A percentile compares a stretch with the other conserved stretches of the same genome.
These are phyloP conservation scores for Garcia nutans DNA, from an alignment of 345 rosid genomes.

Conservation along the genomic window DNA sequence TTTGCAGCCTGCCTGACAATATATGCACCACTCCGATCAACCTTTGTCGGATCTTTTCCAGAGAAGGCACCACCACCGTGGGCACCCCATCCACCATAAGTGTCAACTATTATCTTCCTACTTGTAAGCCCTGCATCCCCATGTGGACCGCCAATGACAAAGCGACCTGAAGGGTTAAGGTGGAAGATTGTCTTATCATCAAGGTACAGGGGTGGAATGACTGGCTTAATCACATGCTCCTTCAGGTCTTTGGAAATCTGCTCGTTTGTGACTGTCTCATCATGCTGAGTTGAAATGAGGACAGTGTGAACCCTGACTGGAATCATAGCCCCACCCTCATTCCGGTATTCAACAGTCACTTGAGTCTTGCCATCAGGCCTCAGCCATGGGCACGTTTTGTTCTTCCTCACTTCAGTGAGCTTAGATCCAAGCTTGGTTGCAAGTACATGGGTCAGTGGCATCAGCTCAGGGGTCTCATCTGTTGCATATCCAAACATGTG, in stretches of 20 bases:
- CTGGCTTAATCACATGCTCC: constrained; percentile 17
- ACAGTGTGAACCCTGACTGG: constrained; percentile 20
- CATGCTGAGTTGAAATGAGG: constrained; percentile 16
- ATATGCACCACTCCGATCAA: constrained; percentile 20
- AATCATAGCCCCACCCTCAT: constrained; percentile 14
- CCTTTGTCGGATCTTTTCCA: constrained; percentile 21
- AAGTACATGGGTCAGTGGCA: constrained; percentile 16
- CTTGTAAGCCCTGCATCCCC: constrained; percentile 13
- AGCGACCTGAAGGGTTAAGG: constrained; percentile 9
- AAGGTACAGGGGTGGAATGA: constrained; percentile 4
- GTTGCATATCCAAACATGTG: constrained; percentile 19
- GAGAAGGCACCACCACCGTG: constrained; percentile 19
- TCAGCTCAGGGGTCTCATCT: constrained; percentile 18
- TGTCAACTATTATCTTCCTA: constrained; percentile 13
- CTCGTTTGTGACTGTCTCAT: constrained; percentile 15
- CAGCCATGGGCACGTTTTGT: constrained; percentile 16
- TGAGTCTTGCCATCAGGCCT: constrained; percentile 24
- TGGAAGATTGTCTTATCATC: constrained; percentile 16
- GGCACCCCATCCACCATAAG: constrained; percentile 21
- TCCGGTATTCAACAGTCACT: constrained; percentile 14
- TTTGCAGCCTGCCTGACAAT: constrained; percentile 15
- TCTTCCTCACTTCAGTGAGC: constrained; percentile 20
- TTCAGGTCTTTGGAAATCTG: constrained; percentile 9
- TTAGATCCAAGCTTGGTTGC: constrained; percentile 20
- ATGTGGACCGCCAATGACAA: constrained; percentile 8